Evolutionary conservation across 768 basidiomycete genomes (phyloP), one percentile per base, ranked within the genome.

Genomic region (Boletus rufocinnamomeus): DNA sequence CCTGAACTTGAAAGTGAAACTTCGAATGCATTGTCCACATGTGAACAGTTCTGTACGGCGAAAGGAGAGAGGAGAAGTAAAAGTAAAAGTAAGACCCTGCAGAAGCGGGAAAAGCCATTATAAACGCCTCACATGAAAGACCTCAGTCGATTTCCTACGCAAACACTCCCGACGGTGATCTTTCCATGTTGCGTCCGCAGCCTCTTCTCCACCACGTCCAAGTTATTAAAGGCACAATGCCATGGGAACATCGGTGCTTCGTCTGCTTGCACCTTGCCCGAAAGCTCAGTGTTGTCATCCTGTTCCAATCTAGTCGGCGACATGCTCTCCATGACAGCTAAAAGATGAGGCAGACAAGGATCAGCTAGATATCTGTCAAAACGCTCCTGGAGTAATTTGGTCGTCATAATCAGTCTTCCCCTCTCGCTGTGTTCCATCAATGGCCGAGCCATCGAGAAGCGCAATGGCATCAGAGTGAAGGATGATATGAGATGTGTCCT

Each of bases 1-100:
- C 65, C 28, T 59, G 54, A 21, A 65, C 11, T 44, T 68, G 54
- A 32, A 64, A 52, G 30, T 49, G 43, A 1, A 66, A 17, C 41
- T 54, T 67, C 0, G 66, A 67, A 16, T 61, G 54, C 45, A 66
- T 60, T 6, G 62, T 61, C 65, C 65, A 67, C 32, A 57, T 61
- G 32, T 67, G 62, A 25, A 61, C 37, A 2, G 49, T 56, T 38
- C 65, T 66, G 34, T 2, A 21, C 14, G 17, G 5, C 14, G 14
- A 23, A 35, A 3, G 10, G n/a, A 23, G 25, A 17, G 14, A 17
- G 13, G 37, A 6, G 48, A 9, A 11, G 19, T 7, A 25, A n/a
- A 27, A n/a, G n/a, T n/a, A n/a, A 1, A 17, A 2, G 25, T 46
- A 27, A 48, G 60, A n/a, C 27, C 27, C 10, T 21, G 14, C 21